These are phyloP conservation scores for Triticum dicoccoides DNA, from an alignment of 176 grass and related monocot genomes.

Conservation along the genomic window DNA sequence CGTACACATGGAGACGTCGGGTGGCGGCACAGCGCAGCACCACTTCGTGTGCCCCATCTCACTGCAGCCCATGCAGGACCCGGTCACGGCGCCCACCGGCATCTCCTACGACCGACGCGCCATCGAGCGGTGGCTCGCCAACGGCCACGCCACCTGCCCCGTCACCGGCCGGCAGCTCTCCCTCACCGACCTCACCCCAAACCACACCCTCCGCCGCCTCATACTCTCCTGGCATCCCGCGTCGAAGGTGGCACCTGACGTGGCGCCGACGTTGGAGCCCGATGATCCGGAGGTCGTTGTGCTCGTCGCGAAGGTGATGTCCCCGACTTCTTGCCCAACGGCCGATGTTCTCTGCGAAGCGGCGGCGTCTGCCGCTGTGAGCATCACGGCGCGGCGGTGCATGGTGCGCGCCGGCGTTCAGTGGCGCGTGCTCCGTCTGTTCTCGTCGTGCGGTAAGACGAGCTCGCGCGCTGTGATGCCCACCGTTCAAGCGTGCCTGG, in stretches of 20 bases:
- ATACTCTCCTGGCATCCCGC: slow-evolving; percentile 33
- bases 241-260: neutral
- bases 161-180: slow-evolving; percentile 46
- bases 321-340: neutral
- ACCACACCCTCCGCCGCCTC: slow-evolving; percentile 63
- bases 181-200: slow-evolving; percentile 46
- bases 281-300: neutral
- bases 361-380: neutral
- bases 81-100: slow-evolving; percentile 57
- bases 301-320: slow-evolving; percentile 19
- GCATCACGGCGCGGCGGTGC: neutral
- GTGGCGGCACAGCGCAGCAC: slow-evolving; percentile 26
- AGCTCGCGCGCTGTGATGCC: neutral
- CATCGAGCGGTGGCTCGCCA: slow-evolving; percentile 65
- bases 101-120: slow-evolving; percentile 69
- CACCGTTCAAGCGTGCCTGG: slow-evolving; percentile 16
- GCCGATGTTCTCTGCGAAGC: slow-evolving; percentile 12
- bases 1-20: slow-evolving; percentile 14
- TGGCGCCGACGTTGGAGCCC: neutral
- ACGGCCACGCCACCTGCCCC: slow-evolving; percentile 49
- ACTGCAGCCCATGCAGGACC: slow-evolving; percentile 55
- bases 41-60: slow-evolving; percentile 61
- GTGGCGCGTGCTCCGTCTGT: slow-evolving; percentile 13
- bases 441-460: slow-evolving; percentile 6
- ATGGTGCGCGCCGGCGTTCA: slow-evolving; percentile 32